phyloP scores from a whole-genome alignment of 352 stramenopile species.

The Globisporangium recalcitrans region DNA sequence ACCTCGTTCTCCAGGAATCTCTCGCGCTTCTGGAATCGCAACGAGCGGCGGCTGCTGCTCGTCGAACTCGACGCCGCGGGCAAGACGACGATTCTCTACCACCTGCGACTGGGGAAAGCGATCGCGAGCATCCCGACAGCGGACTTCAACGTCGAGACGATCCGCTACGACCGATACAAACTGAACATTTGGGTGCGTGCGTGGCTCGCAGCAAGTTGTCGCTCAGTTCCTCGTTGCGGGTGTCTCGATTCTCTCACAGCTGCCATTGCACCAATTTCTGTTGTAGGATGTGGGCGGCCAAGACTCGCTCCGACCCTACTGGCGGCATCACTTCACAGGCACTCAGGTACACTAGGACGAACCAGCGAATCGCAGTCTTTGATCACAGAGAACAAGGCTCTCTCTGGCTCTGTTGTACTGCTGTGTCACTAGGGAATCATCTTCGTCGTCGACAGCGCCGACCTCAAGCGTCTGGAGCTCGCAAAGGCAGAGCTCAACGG shows the following conservation, averaged over 20 bases:
- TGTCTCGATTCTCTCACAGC: neutral
- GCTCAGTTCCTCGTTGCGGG: too few species aligned
- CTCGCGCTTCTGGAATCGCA: conserved; percentile 68
- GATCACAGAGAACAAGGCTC: neutral
- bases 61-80: conserved; percentile 70
- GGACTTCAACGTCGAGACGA: conserved; percentile 80
- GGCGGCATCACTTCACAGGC: conserved; percentile 81
- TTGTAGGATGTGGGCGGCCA: conserved; percentile 73
- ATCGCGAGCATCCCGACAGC: conserved; percentile 79
- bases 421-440: conserved; percentile 48
- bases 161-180: conserved; percentile 67
- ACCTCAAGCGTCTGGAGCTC: conserved; percentile 56
- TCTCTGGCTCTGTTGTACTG: neutral
- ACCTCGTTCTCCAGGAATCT: conserved; percentile 60
- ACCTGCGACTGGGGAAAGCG: conserved; percentile 64
- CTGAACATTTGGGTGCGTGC: conserved; percentile 70
- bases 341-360: conserved; percentile 51
- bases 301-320: conserved; percentile 75
- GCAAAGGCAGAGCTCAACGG: conserved; percentile 68
- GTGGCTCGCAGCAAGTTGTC: too few species aligned
- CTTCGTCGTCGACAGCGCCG: conserved; percentile 81
- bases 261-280: neutral
- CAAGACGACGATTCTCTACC: conserved; percentile 83
- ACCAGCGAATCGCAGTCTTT: neutral
- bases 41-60: conserved; percentile 70